Evolutionary conservation across 2,329 filamentous ascomycete species (phyloP), one percentile per base, ranked within the genome.

Genomic region (Trichoderma atroviride): DNA sequence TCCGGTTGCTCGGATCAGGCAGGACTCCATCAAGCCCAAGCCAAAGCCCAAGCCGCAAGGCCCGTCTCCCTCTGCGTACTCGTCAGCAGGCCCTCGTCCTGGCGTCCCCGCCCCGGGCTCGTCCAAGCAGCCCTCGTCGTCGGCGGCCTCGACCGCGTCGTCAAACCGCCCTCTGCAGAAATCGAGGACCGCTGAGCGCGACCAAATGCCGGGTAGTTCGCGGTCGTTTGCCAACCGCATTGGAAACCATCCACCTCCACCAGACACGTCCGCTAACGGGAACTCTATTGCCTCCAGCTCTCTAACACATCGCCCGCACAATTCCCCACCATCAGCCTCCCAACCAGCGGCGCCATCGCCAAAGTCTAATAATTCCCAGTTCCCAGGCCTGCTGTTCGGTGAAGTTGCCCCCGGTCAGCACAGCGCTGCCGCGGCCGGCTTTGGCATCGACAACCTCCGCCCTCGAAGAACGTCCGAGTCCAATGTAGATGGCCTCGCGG

Each of bases 391-490:
- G 43, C 81, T 94, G 24, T 95, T 95, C 80, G 92, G 92, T 47
- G 92, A 94, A 78, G 86, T 94, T 73, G 81, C 89, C 33, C 85
- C 88, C n/a, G 83, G 88, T 47, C 84, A 88, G 73, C 83, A 83
- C 74, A 83, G 87, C 73, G 76, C 83, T 31, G 79, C 83, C 24
- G 81, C 85, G 60, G 81, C 83, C 63, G 89, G 88, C 5, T 89
- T 88, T 80, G 90, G 89, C 63, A 91, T 91, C 72, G 82, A 86
- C 70, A 75, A 73, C 61, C 75, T 81, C 61, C 81, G 85, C 62
- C 82, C 84, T 70, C 83, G 90, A 72, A 86, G 90, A 78, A 90
- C 89, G 27, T 92, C 91, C 55, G 92, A 94, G 75, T 90, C 91
- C n/a, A 89, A 85, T 76, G 79, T 91, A 72, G 84, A 86, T 71